Percentiles rank a stretch among this genome's conserved stretches.
Evolutionary conservation across 2,329 filamentous ascomycete genomes (phyloP).

Genomic region (Pezicula neosporulosa): DNA sequence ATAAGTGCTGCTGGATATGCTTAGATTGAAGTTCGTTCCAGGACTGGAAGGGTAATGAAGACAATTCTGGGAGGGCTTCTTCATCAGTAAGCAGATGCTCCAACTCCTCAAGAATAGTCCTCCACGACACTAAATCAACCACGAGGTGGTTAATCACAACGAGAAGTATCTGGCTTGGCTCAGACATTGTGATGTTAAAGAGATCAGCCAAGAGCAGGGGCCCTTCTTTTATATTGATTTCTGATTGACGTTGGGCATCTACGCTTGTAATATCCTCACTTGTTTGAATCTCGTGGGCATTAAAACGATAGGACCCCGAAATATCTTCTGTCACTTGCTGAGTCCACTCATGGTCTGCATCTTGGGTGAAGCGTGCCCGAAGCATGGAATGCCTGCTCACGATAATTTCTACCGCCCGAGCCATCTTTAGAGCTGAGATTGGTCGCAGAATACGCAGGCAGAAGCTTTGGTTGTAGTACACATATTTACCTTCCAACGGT

Average conservation of each 20-base stretch:
- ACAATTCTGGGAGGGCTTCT: too few relatives aligned
- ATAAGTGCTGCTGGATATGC: too few relatives aligned
- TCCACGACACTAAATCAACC: slow-evolving; percentile 32
- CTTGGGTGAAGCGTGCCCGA: slow-evolving; percentile 29
- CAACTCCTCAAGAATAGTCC: slow-evolving; percentile 30
- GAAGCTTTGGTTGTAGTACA: slow-evolving; percentile 21
- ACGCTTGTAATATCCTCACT: background rate
- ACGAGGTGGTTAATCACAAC: slow-evolving; percentile 11
- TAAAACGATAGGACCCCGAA: background rate
- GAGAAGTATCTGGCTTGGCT: too few relatives aligned
- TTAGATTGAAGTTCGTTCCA: too few relatives aligned
- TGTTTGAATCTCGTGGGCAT: background rate
- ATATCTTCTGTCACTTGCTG: slow-evolving; percentile 22
- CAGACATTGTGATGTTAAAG: too few relatives aligned
- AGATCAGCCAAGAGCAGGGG: slow-evolving; percentile 9
- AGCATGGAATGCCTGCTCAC: slow-evolving; percentile 33
- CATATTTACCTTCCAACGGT: too few relatives aligned
- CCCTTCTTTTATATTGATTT: background rate
- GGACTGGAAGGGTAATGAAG: too few relatives aligned
- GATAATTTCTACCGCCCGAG: slow-evolving; percentile 24
- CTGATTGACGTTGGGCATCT: background rate
- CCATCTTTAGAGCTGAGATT: background rate
- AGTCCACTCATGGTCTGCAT: slow-evolving; percentile 24
- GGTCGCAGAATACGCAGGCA: slow-evolving; percentile 2
- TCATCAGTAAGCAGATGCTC: slow-evolving; percentile 10